Evolutionary conservation across 2,329 filamentous ascomycete species (phyloP).

Genomic region (Ophiostoma fasciatum): DNA sequence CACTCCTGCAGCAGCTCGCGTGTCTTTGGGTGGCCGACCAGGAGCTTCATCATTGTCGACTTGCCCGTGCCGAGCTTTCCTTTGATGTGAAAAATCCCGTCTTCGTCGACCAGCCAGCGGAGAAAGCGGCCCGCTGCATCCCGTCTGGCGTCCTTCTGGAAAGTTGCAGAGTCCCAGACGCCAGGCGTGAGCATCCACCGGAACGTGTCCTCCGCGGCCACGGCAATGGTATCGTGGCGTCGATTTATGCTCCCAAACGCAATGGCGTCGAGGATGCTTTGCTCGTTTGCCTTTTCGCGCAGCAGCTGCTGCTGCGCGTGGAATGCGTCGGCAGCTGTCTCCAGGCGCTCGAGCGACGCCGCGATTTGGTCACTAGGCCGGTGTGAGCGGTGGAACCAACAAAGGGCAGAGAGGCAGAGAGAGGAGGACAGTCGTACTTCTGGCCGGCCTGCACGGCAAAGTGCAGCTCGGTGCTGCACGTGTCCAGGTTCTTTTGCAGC

Average conservation of each 20-base stretch:
- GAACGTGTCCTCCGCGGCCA: neutral
- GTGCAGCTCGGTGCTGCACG: neutral
- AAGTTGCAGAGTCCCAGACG: neutral
- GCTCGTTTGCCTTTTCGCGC: neutral
- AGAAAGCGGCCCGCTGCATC: neutral
- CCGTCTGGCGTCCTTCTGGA: neutral
- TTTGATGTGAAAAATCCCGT: slow-evolving; percentile 3
- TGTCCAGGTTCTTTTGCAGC: neutral
- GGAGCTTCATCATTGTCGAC: slow-evolving; percentile 4
- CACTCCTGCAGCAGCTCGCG: neutral
- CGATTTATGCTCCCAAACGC: neutral
- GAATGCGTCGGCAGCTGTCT: neutral
- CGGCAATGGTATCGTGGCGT: neutral
- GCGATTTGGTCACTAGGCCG: neutral
- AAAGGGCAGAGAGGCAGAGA: too few relatives aligned
- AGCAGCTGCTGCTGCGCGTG: neutral
- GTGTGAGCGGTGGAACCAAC: too few relatives aligned
- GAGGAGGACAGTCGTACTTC: neutral
- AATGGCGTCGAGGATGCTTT: neutral
- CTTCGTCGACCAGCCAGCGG: neutral
- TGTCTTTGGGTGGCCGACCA: neutral
- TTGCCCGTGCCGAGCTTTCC: slow-evolving; percentile 6
- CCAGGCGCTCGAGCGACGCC: neutral
- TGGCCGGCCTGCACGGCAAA: neutral
- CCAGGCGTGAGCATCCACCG: too few relatives aligned